Conservation (phyloP, 768 basidiomycete species). For the Psilocybe azurescens region DNA sequence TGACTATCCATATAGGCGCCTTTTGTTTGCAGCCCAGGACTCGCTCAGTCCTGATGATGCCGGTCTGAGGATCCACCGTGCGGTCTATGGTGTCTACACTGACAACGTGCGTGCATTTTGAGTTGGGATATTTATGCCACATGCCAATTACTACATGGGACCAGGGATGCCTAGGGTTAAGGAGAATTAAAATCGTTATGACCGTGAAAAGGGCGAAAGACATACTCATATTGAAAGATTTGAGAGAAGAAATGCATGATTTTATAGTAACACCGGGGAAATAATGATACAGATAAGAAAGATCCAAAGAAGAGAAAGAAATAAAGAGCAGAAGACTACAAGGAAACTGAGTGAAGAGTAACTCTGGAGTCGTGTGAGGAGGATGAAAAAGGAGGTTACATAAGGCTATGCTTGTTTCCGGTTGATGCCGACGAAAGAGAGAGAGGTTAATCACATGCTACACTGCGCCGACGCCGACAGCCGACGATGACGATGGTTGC, state of each 20-base stretch:
- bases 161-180: slow-evolving; percentile 78
- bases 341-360: slow-evolving; percentile 7
- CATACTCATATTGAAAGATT: slow-evolving; percentile 83
- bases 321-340: slow-evolving; percentile 11
- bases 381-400: slow-evolving; percentile 18
- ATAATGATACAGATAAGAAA: slow-evolving; percentile 35
- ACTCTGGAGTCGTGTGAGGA: slow-evolving; percentile 19
- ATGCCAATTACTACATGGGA: slow-evolving; percentile 90
- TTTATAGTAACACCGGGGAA: slow-evolving; percentile 20
- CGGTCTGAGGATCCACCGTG: slow-evolving; percentile 80
- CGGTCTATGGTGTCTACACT: slow-evolving; percentile 89
- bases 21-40: slow-evolving; percentile 92
- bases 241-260: slow-evolving; percentile 89
- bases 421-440: slow-evolving; percentile 16
- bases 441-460: slow-evolving; percentile 19
- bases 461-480: no score
- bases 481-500: no score
- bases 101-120: slow-evolving; percentile 87
- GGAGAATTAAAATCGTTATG: slow-evolving; percentile 14
- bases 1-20: slow-evolving; percentile 90
- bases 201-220: slow-evolving; percentile 11
- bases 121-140: slow-evolving; percentile 97
- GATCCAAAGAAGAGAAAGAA: slow-evolving; percentile 14
- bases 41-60: slow-evolving; percentile 91
- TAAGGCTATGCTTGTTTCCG: slow-evolving; percentile 16